These are phyloP conservation scores for Maudiozyma turicensis DNA, from an alignment of 805 yeast genomes.

Conservation along the genomic window DNA sequence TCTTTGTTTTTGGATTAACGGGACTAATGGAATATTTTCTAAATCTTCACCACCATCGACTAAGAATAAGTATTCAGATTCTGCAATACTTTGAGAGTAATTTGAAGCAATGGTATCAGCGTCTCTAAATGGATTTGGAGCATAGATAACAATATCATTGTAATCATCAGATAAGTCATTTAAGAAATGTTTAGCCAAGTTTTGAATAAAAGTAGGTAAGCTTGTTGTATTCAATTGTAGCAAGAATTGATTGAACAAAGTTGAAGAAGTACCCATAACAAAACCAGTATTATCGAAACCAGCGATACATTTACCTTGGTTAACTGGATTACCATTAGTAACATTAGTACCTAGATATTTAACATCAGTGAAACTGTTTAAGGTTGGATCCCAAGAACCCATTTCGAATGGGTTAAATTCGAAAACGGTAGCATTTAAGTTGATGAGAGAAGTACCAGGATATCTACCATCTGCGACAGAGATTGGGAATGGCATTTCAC, in stretches of 20 bases:
- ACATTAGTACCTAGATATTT: conserved; percentile 64
- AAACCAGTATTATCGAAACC: conserved; percentile 80
- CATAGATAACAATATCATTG: conserved; percentile 59
- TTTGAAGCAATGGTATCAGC: conserved; percentile 28
- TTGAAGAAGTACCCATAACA: conserved; percentile 72
- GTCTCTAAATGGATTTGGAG: conserved; percentile 61
- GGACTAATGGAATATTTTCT: conserved; percentile 55
- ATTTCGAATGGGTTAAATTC: conserved; percentile 59
- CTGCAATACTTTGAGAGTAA: conserved; percentile 30
- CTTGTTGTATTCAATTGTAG: conserved; percentile 41
- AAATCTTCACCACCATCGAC: conserved; percentile 68
- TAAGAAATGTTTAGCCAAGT: conserved; percentile 37
- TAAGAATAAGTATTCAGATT: conserved; percentile 38
- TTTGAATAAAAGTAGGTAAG: conserved; percentile 32
- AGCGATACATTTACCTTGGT: conserved; percentile 41
- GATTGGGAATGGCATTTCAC: conserved; percentile 66
- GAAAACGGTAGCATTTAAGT: conserved; percentile 59
- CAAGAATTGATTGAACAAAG: conserved; percentile 63
- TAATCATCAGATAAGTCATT: conserved; percentile 38
- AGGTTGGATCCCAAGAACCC: conserved; percentile 82
- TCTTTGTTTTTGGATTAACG: conserved; percentile 51
- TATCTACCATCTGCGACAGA: conserved; percentile 55
- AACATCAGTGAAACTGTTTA: conserved; percentile 54
- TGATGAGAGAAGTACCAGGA: conserved; percentile 49
- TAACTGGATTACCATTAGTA: conserved; percentile 45